Conservation (phyloP, 2,329 filamentous ascomycete species). For the Microcyclosporella mali region DNA sequence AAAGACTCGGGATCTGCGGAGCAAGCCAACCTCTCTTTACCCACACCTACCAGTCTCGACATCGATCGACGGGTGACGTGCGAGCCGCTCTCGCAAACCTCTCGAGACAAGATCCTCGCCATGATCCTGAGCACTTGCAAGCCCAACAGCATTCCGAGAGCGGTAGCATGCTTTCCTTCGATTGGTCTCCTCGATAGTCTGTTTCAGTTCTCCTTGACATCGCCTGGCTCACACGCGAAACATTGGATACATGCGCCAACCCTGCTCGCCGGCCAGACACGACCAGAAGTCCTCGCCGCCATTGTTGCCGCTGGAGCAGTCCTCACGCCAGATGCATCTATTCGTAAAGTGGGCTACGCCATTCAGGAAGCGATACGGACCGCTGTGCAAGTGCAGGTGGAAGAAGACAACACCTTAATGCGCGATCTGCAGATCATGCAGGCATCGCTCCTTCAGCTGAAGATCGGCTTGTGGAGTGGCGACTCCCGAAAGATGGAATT, state of each 20-base stretch:
- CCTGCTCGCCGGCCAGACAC: constrained; percentile 50
- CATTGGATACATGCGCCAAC: constrained; percentile 58
- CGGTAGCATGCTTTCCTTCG: constrained; percentile 57
- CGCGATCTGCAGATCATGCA: constrained; percentile 49
- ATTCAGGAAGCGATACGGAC: constrained; percentile 45
- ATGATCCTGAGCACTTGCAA: constrained; percentile 57
- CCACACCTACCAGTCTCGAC: constrained; percentile 33
- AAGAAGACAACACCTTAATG: constrained; percentile 46
- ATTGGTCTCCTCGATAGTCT: constrained; percentile 56
- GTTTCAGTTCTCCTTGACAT: constrained; percentile 55
- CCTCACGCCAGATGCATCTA: constrained; percentile 50
- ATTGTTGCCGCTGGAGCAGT: constrained; percentile 57
- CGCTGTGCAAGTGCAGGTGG: constrained; percentile 37
- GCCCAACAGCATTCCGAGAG: constrained; percentile 43
- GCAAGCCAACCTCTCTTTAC: constrained; percentile 36
- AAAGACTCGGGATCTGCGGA: constrained; percentile 32
- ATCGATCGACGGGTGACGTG: constrained; percentile 38
- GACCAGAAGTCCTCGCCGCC: constrained; percentile 55
- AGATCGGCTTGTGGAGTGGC: constrained; percentile 54
- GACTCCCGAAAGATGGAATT: constrained; percentile 56
- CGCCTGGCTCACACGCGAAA: constrained; percentile 51
- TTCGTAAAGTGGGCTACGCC: constrained; percentile 55
- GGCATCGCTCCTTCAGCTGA: constrained; percentile 45
- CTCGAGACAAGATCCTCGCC: constrained; percentile 56
- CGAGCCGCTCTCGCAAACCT: constrained; percentile 37